These are phyloP conservation scores for Clohesyomyces aquaticus DNA, from an alignment of 495 filamentous ascomycete genomes.

Conservation along the genomic window DNA sequence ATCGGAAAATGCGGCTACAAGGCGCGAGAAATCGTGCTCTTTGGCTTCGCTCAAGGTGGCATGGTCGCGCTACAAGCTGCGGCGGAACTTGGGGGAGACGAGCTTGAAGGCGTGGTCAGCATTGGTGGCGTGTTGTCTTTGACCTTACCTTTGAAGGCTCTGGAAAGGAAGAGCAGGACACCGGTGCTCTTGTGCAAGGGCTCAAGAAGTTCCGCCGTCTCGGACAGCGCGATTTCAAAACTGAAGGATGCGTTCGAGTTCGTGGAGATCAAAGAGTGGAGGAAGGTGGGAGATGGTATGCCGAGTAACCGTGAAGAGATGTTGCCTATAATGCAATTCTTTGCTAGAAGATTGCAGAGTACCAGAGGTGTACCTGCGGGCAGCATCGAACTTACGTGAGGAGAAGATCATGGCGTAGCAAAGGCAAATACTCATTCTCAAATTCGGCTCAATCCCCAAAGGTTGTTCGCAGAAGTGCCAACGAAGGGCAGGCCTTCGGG, in stretches of 20 bases:
- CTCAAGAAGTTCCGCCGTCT: conserved; percentile 63
- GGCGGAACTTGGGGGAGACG: conserved; percentile 36
- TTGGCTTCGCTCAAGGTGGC: conserved; percentile 88
- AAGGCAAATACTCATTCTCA: too few relatives aligned
- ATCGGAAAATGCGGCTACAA: conserved; percentile 72
- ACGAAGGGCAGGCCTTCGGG: too few relatives aligned
- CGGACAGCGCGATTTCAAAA: conserved; percentile 62
- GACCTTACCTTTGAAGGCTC: conserved; percentile 48
- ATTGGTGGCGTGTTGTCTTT: conserved; percentile 74
- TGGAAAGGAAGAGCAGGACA: conserved; percentile 62
- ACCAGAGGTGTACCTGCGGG: conserved; percentile 64
- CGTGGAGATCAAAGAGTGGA: conserved; percentile 77
- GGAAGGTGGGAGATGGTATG: conserved; percentile 77
- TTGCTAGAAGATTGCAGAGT: conserved; percentile 74
- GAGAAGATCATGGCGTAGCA: too few relatives aligned
- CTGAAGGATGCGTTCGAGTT: conserved; percentile 70
- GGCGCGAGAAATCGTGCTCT: conserved; percentile 68
- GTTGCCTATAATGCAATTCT: conserved; percentile 90
- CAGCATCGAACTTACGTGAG: conserved; percentile 56
- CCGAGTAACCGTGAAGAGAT: conserved; percentile 82
- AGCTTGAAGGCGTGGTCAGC: conserved; percentile 68
- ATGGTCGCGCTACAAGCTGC: conserved; percentile 70
- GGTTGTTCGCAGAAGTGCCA: too few relatives aligned
- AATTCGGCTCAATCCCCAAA: too few relatives aligned
- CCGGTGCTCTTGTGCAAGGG: conserved; percentile 76